Conservation (phyloP, 2,329 filamentous ascomycete genomes). For the Beauveria sp. region DNA sequence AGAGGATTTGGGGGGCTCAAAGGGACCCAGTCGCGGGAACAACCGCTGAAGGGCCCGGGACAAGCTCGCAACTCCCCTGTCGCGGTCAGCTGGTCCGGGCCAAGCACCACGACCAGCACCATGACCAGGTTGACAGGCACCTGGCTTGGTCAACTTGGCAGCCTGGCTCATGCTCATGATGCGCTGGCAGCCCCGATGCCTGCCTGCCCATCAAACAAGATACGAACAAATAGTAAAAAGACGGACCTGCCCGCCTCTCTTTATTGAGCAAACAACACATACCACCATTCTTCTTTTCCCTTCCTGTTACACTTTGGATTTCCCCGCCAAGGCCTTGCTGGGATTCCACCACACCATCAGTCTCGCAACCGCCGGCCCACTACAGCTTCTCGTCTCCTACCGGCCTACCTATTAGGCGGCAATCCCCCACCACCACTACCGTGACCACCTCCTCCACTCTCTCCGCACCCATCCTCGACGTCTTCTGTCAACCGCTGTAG, state of each 20-base stretch:
- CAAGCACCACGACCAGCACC: not conserved
- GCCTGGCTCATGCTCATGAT: slow-evolving; percentile 2
- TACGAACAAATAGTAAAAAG: not conserved
- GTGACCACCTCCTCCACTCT: slow-evolving; percentile 5
- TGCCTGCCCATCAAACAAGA: not conserved
- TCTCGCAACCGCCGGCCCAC: not conserved
- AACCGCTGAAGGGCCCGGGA: slow-evolving; percentile 6
- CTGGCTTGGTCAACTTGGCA: not conserved
- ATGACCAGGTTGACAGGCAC: not conserved
- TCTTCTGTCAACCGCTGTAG: not conserved
- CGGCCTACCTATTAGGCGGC: not conserved
- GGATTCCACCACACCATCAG: not conserved
- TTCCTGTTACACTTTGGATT: not conserved
- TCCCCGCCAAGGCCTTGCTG: not conserved
- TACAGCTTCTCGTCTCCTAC: not conserved
- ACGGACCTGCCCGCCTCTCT: not conserved
- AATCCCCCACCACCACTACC: slow-evolving; percentile 1
- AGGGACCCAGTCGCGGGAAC: slow-evolving; percentile 6
- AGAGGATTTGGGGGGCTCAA: not conserved
- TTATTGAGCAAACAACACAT: not conserved
- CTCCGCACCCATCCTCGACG: slow-evolving; percentile 1
- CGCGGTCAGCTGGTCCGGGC: slow-evolving; percentile 3
- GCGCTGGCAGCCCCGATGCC: slow-evolving; percentile 8
- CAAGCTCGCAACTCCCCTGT: not conserved
- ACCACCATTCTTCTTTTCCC: not conserved